A percentile compares a stretch with the other conserved stretches of the same genome.
Evolutionary conservation across 2,329 filamentous ascomycete species (phyloP).

Genomic region (Colletotrichum higginsianum): DNA sequence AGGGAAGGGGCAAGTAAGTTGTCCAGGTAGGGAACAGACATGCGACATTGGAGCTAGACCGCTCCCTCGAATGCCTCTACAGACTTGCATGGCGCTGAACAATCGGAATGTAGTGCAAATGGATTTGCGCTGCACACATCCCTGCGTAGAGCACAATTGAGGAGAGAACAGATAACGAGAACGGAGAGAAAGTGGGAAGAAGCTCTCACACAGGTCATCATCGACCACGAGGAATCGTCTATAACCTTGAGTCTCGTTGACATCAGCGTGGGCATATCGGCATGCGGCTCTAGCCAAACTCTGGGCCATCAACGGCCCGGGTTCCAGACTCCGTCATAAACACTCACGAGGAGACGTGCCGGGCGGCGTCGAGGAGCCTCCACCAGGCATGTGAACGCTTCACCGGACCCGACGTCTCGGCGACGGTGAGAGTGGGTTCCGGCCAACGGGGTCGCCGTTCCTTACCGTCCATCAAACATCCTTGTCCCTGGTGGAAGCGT

Average conservation of each 20-base stretch:
- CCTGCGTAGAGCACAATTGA: background rate
- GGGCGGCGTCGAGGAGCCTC: background rate
- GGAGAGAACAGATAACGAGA: background rate
- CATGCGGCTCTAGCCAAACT: background rate
- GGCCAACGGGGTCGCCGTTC: conserved; percentile 26
- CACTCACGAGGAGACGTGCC: background rate
- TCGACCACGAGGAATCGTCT: background rate
- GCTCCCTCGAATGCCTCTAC: conserved; percentile 3
- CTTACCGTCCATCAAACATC: background rate
- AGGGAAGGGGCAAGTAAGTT: background rate
- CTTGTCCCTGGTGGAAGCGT: conserved; percentile 13
- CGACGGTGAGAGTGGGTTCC: conserved; percentile 17
- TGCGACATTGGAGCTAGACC: background rate
- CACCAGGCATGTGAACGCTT: conserved; percentile 1
- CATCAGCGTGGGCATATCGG: background rate
- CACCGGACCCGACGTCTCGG: conserved; percentile 11
- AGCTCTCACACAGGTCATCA: background rate
- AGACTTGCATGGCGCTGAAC: background rate
- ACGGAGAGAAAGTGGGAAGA: background rate
- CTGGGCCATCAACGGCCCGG: background rate
- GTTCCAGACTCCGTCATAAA: background rate
- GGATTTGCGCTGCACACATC: background rate
- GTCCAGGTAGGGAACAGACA: background rate
- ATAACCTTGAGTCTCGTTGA: background rate
- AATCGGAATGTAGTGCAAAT: background rate